These are phyloP conservation scores for Blastomyces silverae DNA, from an alignment of 2,329 filamentous ascomycete genomes.

Conservation along the genomic window DNA sequence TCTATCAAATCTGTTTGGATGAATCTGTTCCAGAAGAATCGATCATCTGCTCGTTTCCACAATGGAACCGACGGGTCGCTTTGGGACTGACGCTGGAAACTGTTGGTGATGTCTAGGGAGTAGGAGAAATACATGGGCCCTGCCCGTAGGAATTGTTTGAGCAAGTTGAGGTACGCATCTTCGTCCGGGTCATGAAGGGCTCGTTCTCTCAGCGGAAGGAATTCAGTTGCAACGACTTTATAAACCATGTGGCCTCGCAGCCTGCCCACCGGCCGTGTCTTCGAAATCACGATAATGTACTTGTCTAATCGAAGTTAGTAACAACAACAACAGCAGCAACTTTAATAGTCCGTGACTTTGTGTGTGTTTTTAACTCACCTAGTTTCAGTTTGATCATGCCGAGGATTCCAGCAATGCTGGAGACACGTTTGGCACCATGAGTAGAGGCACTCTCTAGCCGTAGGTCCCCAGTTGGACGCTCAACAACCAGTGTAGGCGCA, in stretches of 20 bases:
- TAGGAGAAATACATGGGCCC: conserved; percentile 98
- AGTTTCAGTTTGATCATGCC: conserved; percentile 90
- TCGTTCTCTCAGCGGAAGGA: conserved; percentile 87
- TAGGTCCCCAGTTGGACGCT: conserved; percentile 85
- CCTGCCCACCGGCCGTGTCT: conserved; percentile 81
- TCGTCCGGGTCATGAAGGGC: conserved; percentile 89
- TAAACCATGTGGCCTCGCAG: conserved; percentile 96
- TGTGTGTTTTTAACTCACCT: conserved; percentile 50
- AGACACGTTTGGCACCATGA: conserved; percentile 72
- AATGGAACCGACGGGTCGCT: conserved; percentile 64
- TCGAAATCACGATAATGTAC: conserved; percentile 94
- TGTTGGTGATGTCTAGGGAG: conserved; percentile 92
- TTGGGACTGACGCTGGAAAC: conserved; percentile 86
- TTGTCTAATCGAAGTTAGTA: conserved; percentile 55
- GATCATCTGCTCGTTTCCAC: conserved; percentile 89
- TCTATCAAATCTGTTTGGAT: conserved; percentile 86
- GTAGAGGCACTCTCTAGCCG: conserved; percentile 74
- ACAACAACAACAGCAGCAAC: not conserved
- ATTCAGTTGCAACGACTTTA: conserved; percentile 83
- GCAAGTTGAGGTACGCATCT: conserved; percentile 76
- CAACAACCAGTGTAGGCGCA: conserved; percentile 78
- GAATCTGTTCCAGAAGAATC: conserved; percentile 98
- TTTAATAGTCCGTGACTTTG: not conserved
- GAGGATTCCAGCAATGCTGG: conserved; percentile 89
- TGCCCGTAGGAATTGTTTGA: conserved; percentile 73